phyloP scores from a whole-genome alignment of 768 basidiomycete species.

The Steccherinum ochraceum region DNA sequence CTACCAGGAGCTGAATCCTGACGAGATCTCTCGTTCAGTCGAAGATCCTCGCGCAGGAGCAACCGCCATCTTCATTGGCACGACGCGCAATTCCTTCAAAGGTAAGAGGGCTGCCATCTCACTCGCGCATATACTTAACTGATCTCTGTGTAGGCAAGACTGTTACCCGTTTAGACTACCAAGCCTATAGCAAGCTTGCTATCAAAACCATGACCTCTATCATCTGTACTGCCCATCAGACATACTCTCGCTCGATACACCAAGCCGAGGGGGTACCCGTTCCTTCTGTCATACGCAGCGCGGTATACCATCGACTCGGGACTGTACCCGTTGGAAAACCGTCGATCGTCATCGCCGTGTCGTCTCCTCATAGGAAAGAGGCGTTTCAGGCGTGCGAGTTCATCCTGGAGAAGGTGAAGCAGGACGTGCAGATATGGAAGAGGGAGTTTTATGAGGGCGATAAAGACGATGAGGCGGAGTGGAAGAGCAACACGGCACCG shows the following conservation, averaged over 20 bases:
- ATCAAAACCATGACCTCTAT: constrained; percentile 71
- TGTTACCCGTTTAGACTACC: constrained; percentile 73
- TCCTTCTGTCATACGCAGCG: constrained; percentile 42
- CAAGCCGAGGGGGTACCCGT: constrained; percentile 7
- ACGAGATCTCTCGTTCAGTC: constrained; percentile 56
- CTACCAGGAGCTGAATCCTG: constrained; percentile 48
- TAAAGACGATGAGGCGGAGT: constrained; percentile 41
- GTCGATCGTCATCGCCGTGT: constrained; percentile 81
- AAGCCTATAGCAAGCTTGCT: constrained; percentile 76
- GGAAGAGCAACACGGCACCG: constrained; percentile 22
- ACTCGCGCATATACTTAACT: neutral
- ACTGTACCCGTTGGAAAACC: constrained; percentile 71
- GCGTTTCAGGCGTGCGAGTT: constrained; percentile 75
- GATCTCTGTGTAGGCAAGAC: constrained; percentile 49
- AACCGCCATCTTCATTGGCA: constrained; percentile 73
- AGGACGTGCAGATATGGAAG: constrained; percentile 86
- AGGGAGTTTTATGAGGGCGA: constrained; percentile 79
- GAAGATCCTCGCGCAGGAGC: constrained; percentile 64
- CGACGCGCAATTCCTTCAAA: constrained; percentile 81
- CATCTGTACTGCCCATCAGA: constrained; percentile 37
- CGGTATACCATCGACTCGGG: constrained; percentile 74
- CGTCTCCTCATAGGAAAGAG: constrained; percentile 78
- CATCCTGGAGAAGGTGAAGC: constrained; percentile 83
- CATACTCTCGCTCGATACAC: constrained; percentile 36
- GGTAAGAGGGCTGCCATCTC: constrained; percentile 33